Base-by-base conservation (phyloP, 2,329 filamentous ascomycete species). In the Cordyceps cateniannulata region DNA sequence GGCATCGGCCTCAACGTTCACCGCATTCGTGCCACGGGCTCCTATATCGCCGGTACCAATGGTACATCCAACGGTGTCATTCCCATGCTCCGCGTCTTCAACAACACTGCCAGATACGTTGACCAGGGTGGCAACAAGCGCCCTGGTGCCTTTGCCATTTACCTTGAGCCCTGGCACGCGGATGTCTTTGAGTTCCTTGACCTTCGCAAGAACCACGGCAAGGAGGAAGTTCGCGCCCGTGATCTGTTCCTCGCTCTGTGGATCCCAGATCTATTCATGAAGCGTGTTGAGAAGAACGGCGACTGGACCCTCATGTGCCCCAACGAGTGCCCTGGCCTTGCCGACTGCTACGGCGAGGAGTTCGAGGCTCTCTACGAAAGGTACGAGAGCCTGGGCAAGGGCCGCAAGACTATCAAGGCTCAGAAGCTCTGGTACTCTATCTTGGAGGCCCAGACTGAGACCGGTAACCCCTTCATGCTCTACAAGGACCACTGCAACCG, bases 361-460 rank as follows among this genome's bases (percentile, higher is more conserved):
- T 99, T 98, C 65, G 93, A 97, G 77, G 90, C 88, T 63, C 83
- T 99, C 55, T 99, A 97, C 75, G 90, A 95, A 76, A 87, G 86
- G 74, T 99, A 99, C 72, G 95, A 99, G 80, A 82, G 81, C 65
- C 89, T 93, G 73, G 91, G 91, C 68, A 87, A 89, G 69, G 93
- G 95, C 65, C 91, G 93, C 66, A 89, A 89, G 80, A 97, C 90
- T 22, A 81, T 99, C 72, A 95, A 96, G 77, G 95, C 95, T 25
- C 95, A 99, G 83, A 99, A 99, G 84, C 88, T 99, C 62, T 99
- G 95, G 95, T 98, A 98, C 74, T 92, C 93, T 67, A 96, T 99
- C 66, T 85, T 99, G 52, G 95, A 99, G 79, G 91, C 95, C 54
- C 95, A 99, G 81, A 98, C 93, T 38, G 95, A 99, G 85, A 99